phyloP scores from a whole-genome alignment of 2,329 filamentous ascomycete species.

The Aspergillus novofumigatus region DNA sequence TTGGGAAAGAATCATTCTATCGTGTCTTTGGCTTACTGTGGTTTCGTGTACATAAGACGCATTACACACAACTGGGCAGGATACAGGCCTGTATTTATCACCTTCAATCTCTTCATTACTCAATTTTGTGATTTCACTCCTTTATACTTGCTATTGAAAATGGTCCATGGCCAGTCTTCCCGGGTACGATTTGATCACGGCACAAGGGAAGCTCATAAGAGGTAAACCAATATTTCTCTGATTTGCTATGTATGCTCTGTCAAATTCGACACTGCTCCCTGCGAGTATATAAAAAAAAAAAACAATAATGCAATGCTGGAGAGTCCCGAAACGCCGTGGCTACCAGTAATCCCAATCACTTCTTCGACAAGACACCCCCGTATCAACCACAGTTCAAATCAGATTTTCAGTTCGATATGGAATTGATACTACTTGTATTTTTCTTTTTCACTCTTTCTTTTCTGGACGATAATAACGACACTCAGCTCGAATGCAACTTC shows the following conservation, averaged over 20 bases:
- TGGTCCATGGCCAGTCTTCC: no score
- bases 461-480: neutral
- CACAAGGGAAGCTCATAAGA: neutral
- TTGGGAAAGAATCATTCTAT: neutral
- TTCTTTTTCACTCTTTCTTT: neutral
- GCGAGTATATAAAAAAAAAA: neutral
- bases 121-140: no score
- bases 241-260: neutral
- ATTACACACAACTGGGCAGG: neutral
- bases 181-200: no score
- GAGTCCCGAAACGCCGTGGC: constrained; percentile 6
- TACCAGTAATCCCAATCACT: neutral
- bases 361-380: neutral
- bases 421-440: neutral
- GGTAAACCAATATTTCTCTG: neutral
- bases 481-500: constrained; percentile 69
- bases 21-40: neutral
- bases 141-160: neutral
- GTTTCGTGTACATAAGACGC: constrained; percentile 4
- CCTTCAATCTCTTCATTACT: neutral
- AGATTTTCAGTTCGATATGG: neutral
- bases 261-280: neutral
- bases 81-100: neutral
- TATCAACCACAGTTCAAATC: neutral
- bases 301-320: neutral